Evolutionary conservation across 257 asterid genomes (phyloP), one percentile per base, ranked within the genome.

Genomic region (Penstemon eatonii): DNA sequence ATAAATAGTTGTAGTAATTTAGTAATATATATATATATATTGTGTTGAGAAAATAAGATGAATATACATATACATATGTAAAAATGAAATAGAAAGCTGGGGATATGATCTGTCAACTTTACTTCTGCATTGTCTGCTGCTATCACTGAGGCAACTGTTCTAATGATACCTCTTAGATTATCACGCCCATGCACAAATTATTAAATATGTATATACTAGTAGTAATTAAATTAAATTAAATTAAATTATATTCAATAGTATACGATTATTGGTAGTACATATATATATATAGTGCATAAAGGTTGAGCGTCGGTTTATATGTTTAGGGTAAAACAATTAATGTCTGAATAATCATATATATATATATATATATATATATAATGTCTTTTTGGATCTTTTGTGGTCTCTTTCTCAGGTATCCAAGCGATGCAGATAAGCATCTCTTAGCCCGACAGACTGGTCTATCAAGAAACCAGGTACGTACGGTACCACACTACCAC

Each of bases 361-460:
- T 15, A 15, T 15, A 15, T 15, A 15, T 15, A 15, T 15, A 15
- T 15, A 15, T 15, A 15, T 15, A 15, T 15, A 76, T 74, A 75
- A 80, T 80, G 90, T 92, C 85, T 53, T 78, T 84, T 76, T 84
- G 83, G 76, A 73, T 85, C 72, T 65, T 66, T 63, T 76, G 73
- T 67, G 79, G 84, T 84, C 83, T 80, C 67, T 82, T 81, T 85
- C 88, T 86, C 97, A 95, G 99, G 95, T 95, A 95, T 72, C 99
- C 99, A 80, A 91, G 98, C 82, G 99, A 95, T 78, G 99, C 99
- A 60, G 98, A 95, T 91, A 95, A 95, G 84, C 98, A 89, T 76
- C 96, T 95, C 75, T 79, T 95, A 82, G 93, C 99, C 63, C 78
- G 99, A 78, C 98, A 95, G 97, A 91, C 99, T 64, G 98, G 98